These are phyloP conservation scores for Eucalyptus rudis DNA, from an alignment of 345 rosid genomes.

Conservation along the genomic window DNA sequence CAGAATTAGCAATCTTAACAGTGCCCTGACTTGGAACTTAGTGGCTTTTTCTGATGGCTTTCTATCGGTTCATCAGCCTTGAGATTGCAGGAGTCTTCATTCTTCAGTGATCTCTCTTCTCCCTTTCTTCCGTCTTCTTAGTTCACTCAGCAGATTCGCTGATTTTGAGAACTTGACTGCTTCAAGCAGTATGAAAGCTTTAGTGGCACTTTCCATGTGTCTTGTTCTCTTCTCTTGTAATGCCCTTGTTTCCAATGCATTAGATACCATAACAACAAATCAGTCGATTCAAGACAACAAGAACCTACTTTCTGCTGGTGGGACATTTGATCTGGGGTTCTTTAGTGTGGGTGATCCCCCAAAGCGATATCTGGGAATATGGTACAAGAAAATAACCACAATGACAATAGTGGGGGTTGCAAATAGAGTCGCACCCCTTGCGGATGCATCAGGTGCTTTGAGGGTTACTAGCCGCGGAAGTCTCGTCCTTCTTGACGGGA, in stretches of 20 bases:
- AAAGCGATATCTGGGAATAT: constrained; percentile 2
- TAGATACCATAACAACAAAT: background rate
- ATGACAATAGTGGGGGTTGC: constrained; percentile 1
- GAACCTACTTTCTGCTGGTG: background rate
- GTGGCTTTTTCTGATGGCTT: background rate
- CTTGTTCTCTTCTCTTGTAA: background rate
- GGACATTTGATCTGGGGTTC: constrained; percentile 8
- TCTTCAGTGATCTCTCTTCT: background rate
- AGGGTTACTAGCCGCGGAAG: too few relatives aligned
- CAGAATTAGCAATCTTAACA: too few relatives aligned
- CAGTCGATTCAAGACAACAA: background rate
- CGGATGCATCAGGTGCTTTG: background rate
- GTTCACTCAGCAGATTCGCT: background rate
- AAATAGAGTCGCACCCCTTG: background rate
- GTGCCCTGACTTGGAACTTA: background rate
- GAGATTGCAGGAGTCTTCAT: background rate
- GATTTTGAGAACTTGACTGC: background rate
- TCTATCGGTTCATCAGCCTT: background rate
- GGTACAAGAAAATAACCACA: background rate
- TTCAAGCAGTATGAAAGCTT: background rate
- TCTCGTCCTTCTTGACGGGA: too few relatives aligned
- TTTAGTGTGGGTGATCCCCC: background rate
- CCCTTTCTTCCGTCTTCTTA: background rate
- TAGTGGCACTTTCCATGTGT: background rate
- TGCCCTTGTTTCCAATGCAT: background rate